Conservation (phyloP, 768 basidiomycete species). For the Thelephora aurantiotincta region DNA sequence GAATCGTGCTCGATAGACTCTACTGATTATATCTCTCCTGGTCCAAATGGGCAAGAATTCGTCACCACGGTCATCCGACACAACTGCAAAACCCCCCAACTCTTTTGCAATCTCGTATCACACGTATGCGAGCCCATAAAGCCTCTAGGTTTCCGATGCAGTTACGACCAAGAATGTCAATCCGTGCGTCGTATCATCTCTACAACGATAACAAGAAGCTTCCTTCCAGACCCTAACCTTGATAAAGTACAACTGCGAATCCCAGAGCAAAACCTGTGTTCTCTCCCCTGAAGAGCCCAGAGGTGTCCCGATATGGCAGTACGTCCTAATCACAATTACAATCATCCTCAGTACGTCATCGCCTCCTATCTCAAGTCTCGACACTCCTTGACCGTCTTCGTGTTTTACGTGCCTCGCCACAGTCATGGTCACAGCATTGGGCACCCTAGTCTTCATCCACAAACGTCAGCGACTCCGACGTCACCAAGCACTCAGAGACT, state of each 20-base stretch:
- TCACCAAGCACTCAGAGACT: conserved; percentile 29
- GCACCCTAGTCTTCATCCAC: conserved; percentile 26
- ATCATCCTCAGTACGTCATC: conserved; percentile 25
- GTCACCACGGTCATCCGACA: conserved; percentile 38
- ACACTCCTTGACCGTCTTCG: background rate
- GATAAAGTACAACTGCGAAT: conserved; percentile 18
- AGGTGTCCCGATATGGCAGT: conserved; percentile 30
- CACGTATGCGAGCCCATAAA: conserved; percentile 32
- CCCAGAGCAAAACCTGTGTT: conserved; percentile 12
- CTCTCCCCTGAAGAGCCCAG: conserved; percentile 24
- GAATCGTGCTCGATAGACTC: conserved; percentile 38
- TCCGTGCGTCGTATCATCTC: conserved; percentile 19
- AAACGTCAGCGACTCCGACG: conserved; percentile 24
- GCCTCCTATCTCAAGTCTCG: background rate
- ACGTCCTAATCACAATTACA: conserved; percentile 21
- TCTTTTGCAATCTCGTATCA: conserved; percentile 37
- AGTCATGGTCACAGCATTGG: conserved; percentile 25
- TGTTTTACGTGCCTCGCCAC: background rate
- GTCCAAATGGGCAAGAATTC: conserved; percentile 23
- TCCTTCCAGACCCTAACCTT: background rate
- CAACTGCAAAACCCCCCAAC: conserved; percentile 38
- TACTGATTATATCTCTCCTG: conserved; percentile 34
- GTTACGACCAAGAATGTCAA: conserved; percentile 39
- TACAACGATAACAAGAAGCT: background rate
- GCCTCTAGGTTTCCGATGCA: conserved; percentile 26